A percentile compares a stretch with the other conserved stretches of the same genome.
phyloP scores from a whole-genome alignment of 2,329 filamentous ascomycete species.

The Trichoderma hamatum region DNA sequence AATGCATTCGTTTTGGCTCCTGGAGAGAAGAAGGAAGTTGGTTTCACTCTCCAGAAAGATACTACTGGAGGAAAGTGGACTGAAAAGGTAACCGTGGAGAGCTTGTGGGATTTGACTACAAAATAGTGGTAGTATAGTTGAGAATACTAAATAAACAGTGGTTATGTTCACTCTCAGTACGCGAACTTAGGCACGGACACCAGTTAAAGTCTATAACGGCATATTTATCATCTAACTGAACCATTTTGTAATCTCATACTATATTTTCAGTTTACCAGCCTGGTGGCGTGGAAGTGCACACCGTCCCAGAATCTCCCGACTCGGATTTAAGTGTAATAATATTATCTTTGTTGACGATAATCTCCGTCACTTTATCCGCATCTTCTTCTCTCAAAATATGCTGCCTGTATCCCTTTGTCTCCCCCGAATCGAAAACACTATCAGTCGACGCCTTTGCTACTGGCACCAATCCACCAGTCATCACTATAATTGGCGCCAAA shows the following conservation, averaged over 20 bases:
- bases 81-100: slow-evolving; percentile 28
- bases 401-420: too few relatives aligned
- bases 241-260: too few relatives aligned
- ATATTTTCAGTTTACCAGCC: not conserved
- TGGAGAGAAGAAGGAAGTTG: slow-evolving; percentile 29
- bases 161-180: not conserved
- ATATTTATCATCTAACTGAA: not conserved
- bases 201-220: not conserved
- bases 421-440: too few relatives aligned
- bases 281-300: not conserved
- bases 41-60: slow-evolving; percentile 27
- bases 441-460: too few relatives aligned
- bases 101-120: slow-evolving; percentile 29
- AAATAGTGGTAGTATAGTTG: not conserved
- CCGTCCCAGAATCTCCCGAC: not conserved
- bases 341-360: not conserved
- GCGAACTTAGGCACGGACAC: not conserved
- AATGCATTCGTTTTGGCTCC: slow-evolving; percentile 30
- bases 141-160: not conserved
- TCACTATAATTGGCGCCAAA: too few relatives aligned
- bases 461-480: too few relatives aligned
- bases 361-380: not conserved
- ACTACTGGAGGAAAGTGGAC: slow-evolving; percentile 25
- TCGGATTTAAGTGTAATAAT: not conserved
- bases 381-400: slow-evolving; percentile 1